These are phyloP conservation scores for Aspergillus ellipticus DNA, from an alignment of 495 filamentous ascomycete species.

Conservation along the genomic window DNA sequence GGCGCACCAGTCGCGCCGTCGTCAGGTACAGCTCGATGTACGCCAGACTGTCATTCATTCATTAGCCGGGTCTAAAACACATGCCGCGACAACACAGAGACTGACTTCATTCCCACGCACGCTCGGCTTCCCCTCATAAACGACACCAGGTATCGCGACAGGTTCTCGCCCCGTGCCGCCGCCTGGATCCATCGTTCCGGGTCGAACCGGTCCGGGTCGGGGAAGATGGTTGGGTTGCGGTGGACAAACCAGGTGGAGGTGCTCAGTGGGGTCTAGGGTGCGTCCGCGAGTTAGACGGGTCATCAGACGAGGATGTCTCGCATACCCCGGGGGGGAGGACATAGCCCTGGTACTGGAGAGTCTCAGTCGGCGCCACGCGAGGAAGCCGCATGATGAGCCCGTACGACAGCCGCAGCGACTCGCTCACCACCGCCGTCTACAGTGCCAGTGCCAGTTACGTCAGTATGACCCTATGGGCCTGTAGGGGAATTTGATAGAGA, in stretches of 20 bases:
- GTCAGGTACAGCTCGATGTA: conserved; percentile 37
- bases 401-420: conserved; percentile 44
- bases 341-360: conserved; percentile 38
- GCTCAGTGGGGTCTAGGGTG: conserved; percentile 37
- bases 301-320: conserved; percentile 17
- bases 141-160: conserved; percentile 34
- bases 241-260: conserved; percentile 48
- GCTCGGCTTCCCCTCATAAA: conserved; percentile 44
- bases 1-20: conserved; percentile 33
- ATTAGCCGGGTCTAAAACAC: not conserved
- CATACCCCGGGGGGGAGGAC: conserved; percentile 30
- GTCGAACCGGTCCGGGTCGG: conserved; percentile 39
- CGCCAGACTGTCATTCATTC: conserved; percentile 28
- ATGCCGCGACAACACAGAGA: not conserved
- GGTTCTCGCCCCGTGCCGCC: conserved; percentile 14
- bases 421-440: conserved; percentile 42
- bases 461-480: no score
- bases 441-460: no score
- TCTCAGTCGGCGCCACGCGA: conserved; percentile 36
- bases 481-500: no score
- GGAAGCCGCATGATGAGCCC: conserved; percentile 38
- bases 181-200: conserved; percentile 50
- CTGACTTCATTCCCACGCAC: conserved; percentile 47
- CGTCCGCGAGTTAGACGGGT: conserved; percentile 21
- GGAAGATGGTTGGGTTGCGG: conserved; percentile 43